A percentile compares a stretch with the other conserved stretches of the same genome.
Evolutionary conservation across 2,329 filamentous ascomycete species (phyloP).

Genomic region (Epichloe aotearoae): DNA sequence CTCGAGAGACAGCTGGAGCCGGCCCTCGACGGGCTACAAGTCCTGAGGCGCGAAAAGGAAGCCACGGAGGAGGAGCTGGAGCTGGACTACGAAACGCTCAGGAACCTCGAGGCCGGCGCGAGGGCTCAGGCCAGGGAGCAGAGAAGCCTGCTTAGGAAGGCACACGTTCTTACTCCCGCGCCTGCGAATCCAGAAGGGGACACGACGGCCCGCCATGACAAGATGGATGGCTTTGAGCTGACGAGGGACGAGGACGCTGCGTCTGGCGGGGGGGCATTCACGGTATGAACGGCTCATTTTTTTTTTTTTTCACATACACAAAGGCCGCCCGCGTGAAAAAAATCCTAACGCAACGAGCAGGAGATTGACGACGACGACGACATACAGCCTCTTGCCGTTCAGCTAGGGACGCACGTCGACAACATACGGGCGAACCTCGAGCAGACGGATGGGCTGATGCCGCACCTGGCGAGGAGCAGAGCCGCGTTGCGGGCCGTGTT

Average conservation of each 20-base stretch:
- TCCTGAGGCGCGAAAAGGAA: constrained; percentile 45
- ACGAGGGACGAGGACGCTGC: neutral
- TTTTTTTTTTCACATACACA: neutral
- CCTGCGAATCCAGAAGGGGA: constrained; percentile 7
- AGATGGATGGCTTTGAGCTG: constrained; percentile 2
- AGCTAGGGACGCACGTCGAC: constrained; percentile 42
- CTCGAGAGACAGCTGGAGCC: constrained; percentile 49
- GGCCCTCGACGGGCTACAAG: constrained; percentile 45
- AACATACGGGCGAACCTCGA: constrained; percentile 40
- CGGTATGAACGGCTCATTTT: constrained; percentile 5
- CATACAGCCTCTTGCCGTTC: constrained; percentile 29
- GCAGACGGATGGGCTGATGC: constrained; percentile 38
- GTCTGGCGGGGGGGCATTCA: constrained; percentile 6
- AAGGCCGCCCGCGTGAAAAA: too few species aligned
- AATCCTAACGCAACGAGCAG: neutral
- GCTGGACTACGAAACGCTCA: constrained; percentile 38
- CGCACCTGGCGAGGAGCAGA: constrained; percentile 32
- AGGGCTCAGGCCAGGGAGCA: constrained; percentile 38
- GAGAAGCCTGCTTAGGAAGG: constrained; percentile 34
- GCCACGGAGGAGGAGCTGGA: constrained; percentile 43
- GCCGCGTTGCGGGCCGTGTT: constrained; percentile 37
- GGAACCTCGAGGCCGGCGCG: constrained; percentile 41
- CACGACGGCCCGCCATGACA: neutral
- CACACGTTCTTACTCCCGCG: constrained; percentile 36
- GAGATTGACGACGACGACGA: constrained; percentile 22